Conservation (phyloP, 306 rosid genomes). For the Vicia villosa region DNA sequence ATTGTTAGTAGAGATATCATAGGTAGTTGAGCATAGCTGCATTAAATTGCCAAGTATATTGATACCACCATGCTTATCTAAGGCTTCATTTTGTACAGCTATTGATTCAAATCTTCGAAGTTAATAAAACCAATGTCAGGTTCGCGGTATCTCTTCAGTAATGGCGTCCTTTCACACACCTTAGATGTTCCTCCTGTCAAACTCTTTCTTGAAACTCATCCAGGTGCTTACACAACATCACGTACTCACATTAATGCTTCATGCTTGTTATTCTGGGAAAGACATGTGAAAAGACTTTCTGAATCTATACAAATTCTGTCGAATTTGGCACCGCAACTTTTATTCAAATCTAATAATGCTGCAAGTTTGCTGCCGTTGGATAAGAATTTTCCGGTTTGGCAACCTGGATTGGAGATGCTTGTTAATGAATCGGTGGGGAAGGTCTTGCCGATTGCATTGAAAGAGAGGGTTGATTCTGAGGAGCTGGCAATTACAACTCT, state of each 20-base stretch:
- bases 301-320: conserved; percentile 62
- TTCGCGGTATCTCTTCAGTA: conserved; percentile 61
- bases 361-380: conserved; percentile 30
- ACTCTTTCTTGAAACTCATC: conserved; percentile 65
- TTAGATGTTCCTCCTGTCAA: conserved; percentile 59
- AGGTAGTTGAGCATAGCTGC: too few relatives aligned
- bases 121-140: conserved; percentile 33
- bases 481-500: conserved; percentile 74
- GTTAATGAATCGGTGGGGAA: conserved; percentile 55
- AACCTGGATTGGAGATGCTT: conserved; percentile 49
- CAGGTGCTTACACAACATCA: conserved; percentile 95
- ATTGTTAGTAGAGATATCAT: too few relatives aligned
- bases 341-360: conserved; percentile 46
- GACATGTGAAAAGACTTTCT: conserved; percentile 73
- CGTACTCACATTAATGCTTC: conserved; percentile 79
- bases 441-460: conserved; percentile 58
- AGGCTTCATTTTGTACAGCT: not conserved
- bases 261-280: conserved; percentile 73
- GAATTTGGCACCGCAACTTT: conserved; percentile 54
- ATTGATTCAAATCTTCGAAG: conserved; percentile 23
- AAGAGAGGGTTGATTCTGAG: conserved; percentile 48
- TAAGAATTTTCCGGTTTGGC: conserved; percentile 40
- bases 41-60: too few relatives aligned
- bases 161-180: conserved; percentile 56
- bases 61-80: too few relatives aligned